These are phyloP conservation scores for Rhizoctonia solani DNA, from an alignment of 1,284 basidiomycete genomes.

Conservation along the genomic window DNA sequence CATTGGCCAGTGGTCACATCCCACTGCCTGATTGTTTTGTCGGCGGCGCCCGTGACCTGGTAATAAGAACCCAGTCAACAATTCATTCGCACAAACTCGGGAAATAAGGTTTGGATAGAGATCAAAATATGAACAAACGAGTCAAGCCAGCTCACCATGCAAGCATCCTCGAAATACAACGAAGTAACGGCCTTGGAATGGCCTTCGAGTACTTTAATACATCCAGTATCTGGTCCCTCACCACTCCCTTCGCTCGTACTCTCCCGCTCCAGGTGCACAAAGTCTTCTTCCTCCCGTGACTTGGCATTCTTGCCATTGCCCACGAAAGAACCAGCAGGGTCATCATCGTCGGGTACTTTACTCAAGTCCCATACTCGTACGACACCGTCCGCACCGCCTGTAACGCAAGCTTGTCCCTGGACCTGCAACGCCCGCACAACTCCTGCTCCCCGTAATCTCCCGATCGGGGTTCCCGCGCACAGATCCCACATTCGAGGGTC, in stretches of 20 bases:
- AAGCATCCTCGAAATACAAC: conserved; percentile 94
- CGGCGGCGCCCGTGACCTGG: conserved; percentile 93
- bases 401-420: conserved; percentile 89
- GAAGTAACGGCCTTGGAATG: conserved; percentile 92
- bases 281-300: conserved; percentile 28
- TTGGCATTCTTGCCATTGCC: conserved; percentile 13
- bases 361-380: conserved; percentile 88
- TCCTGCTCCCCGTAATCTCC: conserved; percentile 67
- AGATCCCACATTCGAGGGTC: conserved; percentile 89
- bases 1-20: conserved; percentile 97
- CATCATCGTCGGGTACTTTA: conserved; percentile 74
- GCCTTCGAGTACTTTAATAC: conserved; percentile 81
- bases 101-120: background rate
- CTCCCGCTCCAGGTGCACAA: conserved; percentile 40
- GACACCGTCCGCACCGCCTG: conserved; percentile 85
- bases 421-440: conserved; percentile 91
- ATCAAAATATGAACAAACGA: background rate
- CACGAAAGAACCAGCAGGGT: conserved; percentile 39
- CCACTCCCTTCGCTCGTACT: conserved; percentile 38
- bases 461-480: conserved; percentile 78
- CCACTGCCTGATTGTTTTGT: conserved; percentile 99
- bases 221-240: conserved; percentile 47
- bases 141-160: conserved; percentile 62
- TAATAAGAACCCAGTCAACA: conserved; percentile 19
- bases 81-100: background rate